These are phyloP conservation scores for Rhododendron kiyosumense DNA, from an alignment of 148 eudicot species.

Conservation along the genomic window DNA sequence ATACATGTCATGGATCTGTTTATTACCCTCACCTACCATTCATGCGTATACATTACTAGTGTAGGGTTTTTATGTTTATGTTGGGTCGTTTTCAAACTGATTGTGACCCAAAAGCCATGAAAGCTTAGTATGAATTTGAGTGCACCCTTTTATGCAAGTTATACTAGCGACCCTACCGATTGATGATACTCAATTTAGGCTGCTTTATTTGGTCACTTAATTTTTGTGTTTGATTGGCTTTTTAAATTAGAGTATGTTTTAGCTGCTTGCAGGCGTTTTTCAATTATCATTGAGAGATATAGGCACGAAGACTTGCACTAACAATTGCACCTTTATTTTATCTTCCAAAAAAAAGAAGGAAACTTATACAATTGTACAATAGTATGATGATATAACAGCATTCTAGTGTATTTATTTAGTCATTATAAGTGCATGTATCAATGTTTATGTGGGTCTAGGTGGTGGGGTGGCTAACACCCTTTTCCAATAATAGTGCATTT, in stretches of 20 bases:
- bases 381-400: neutral
- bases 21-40: slow-evolving; percentile 20
- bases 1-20: slow-evolving; percentile 8
- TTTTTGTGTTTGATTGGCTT: neutral
- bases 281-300: too few species aligned
- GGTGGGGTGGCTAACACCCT: neutral
- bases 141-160: neutral
- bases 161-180: neutral
- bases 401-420: neutral
- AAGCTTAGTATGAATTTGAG: neutral
- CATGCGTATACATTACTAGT: neutral
- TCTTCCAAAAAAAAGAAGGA: too few species aligned
- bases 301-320: neutral
- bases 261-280: neutral
- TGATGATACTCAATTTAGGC: neutral
- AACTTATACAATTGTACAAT: too few species aligned
- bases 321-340: neutral
- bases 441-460: neutral
- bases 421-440: neutral
- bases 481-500: neutral
- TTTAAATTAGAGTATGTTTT: neutral
- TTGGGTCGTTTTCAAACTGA: slow-evolving; percentile 17
- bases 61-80: slow-evolving; percentile 7
- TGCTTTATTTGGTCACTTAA: neutral
- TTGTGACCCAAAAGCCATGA: slow-evolving; percentile 15